Evolutionary conservation across 768 basidiomycete species (phyloP).

Genomic region (Pisolithus tinctorius): DNA sequence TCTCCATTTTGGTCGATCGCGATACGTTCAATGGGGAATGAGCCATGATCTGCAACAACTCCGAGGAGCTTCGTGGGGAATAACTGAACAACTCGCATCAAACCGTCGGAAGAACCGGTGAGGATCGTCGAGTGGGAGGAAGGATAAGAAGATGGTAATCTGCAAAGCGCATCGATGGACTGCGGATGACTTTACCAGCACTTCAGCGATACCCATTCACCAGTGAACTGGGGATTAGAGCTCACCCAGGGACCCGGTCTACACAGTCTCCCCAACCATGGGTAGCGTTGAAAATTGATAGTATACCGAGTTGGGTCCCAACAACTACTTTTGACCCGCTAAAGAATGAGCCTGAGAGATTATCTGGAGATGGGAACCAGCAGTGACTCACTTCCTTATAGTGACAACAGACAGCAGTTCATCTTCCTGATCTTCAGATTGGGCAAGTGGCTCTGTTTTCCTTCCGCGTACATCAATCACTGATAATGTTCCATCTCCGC

Average conservation of each 20-base stretch:
- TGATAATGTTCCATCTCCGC: constrained; percentile 89
- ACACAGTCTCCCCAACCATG: constrained; percentile 92
- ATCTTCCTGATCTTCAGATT: constrained; percentile 95
- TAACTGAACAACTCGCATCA: constrained; percentile 80
- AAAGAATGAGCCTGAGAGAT: background rate
- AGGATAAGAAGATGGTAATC: constrained; percentile 56
- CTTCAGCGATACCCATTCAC: constrained; percentile 6
- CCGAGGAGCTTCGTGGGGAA: constrained; percentile 88
- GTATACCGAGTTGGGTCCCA: constrained; percentile 83
- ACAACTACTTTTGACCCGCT: constrained; percentile 80
- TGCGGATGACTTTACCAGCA: constrained; percentile 67
- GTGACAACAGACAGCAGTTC: constrained; percentile 81
- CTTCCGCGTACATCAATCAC: constrained; percentile 88
- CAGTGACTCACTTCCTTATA: constrained; percentile 65
- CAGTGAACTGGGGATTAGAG: constrained; percentile 5
- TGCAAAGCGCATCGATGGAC: constrained; percentile 82
- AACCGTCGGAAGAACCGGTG: constrained; percentile 89
- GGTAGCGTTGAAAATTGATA: constrained; percentile 83
- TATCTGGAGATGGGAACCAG: background rate
- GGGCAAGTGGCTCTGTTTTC: constrained; percentile 67
- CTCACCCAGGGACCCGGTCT: constrained; percentile 81
- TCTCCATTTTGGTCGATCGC: constrained; percentile 51
- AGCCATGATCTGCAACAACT: constrained; percentile 85
- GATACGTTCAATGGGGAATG: constrained; percentile 88
- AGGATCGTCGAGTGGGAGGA: constrained; percentile 65